These are phyloP conservation scores for Metschnikowia similis DNA, from an alignment of 805 yeast species.

Conservation along the genomic window DNA sequence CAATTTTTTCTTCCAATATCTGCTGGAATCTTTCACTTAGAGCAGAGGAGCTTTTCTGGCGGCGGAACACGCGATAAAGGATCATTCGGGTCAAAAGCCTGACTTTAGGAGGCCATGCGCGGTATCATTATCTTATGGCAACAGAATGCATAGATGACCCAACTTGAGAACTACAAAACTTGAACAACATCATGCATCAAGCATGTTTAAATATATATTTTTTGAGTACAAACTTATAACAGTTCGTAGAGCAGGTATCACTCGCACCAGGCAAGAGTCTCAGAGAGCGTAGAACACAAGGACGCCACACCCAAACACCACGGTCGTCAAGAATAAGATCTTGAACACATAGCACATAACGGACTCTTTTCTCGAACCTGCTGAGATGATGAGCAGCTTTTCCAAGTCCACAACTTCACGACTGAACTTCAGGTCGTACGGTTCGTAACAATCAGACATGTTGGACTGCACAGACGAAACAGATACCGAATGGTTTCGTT, in stretches of 20 bases:
- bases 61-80: not conserved
- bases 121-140: not conserved
- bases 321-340: slow-evolving; percentile 23
- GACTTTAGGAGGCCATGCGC: not conserved
- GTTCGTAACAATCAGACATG: slow-evolving; percentile 13
- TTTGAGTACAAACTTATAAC: no score
- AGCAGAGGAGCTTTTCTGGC: slow-evolving; percentile 17
- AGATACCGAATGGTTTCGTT: slow-evolving; percentile 24
- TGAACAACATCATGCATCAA: not conserved
- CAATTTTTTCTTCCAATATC: slow-evolving; percentile 28
- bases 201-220: not conserved
- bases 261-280: slow-evolving; percentile 3
- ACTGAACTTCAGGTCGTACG: not conserved
- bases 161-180: not conserved
- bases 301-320: slow-evolving; percentile 32
- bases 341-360: slow-evolving; percentile 31
- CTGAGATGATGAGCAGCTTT: slow-evolving; percentile 33
- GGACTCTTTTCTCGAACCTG: slow-evolving; percentile 34
- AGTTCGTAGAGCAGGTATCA: not conserved
- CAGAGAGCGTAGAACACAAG: slow-evolving; percentile 33
- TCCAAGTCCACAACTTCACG: slow-evolving; percentile 33
- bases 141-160: not conserved
- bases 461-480: slow-evolving; percentile 21
- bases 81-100: not conserved
- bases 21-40: slow-evolving; percentile 30